These are phyloP conservation scores for Aaosphaeria arxii DNA, from an alignment of 2,329 filamentous ascomycete genomes.

Conservation along the genomic window DNA sequence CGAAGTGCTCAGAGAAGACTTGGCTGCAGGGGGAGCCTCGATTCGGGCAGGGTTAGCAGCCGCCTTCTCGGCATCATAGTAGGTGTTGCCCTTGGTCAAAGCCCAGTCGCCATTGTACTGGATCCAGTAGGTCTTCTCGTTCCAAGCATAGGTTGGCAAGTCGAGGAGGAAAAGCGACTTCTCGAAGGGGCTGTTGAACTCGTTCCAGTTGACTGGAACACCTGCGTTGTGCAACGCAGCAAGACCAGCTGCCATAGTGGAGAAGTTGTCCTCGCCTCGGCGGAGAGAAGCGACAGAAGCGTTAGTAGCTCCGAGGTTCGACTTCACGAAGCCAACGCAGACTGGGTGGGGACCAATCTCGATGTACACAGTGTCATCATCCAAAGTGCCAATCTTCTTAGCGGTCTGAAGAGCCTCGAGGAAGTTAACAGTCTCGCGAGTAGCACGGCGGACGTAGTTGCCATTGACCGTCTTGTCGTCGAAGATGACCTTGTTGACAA, in stretches of 20 bases:
- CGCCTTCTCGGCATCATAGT: background rate
- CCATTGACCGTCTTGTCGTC: conserved; percentile 34
- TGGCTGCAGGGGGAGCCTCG: background rate
- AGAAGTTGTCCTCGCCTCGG: conserved; percentile 2
- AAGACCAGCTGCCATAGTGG: conserved; percentile 44
- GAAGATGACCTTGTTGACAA: conserved; percentile 41
- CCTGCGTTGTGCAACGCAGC: conserved; percentile 46
- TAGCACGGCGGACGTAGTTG: conserved; percentile 31
- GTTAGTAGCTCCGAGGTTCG: conserved; percentile 15
- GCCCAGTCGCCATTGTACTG: conserved; percentile 33
- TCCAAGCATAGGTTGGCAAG: conserved; percentile 36
- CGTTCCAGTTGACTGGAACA: conserved; percentile 58
- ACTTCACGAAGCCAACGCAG: conserved; percentile 46
- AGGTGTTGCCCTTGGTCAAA: conserved; percentile 11
- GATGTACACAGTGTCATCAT: conserved; percentile 37
- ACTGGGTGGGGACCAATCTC: conserved; percentile 50
- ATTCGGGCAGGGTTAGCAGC: background rate
- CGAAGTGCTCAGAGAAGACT: background rate
- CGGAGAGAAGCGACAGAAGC: conserved; percentile 3
- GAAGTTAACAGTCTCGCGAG: conserved; percentile 28
- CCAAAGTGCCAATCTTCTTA: conserved; percentile 21
- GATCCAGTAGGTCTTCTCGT: conserved; percentile 38
- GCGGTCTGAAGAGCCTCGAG: conserved; percentile 41
- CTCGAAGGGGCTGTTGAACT: conserved; percentile 45
- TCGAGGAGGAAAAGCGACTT: conserved; percentile 2